Conservation (phyloP, 2,329 filamentous ascomycete genomes). For the Didymella pinodella region DNA sequence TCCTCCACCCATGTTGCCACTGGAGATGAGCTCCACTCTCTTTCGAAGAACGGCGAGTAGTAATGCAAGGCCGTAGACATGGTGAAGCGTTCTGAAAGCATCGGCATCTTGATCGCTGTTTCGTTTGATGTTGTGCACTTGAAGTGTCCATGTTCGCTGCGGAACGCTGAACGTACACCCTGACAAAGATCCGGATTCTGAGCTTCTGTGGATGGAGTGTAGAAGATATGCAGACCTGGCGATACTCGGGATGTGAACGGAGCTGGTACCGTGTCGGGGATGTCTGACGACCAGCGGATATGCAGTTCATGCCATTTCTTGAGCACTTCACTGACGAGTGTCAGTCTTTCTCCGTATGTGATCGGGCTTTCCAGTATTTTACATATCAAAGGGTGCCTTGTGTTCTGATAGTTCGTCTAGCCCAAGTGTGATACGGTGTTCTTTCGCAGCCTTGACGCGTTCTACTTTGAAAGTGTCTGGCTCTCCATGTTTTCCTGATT, state of each 20-base stretch:
- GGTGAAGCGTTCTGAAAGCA: slow-evolving; percentile 66
- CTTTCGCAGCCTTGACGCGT: slow-evolving; percentile 71
- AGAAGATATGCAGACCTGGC: slow-evolving; percentile 83
- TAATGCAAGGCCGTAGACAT: slow-evolving; percentile 73
- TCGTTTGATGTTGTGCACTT: slow-evolving; percentile 64
- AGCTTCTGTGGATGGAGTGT: slow-evolving; percentile 64
- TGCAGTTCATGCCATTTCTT: slow-evolving; percentile 74
- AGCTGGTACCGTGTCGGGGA: slow-evolving; percentile 65
- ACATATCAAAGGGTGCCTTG: slow-evolving; percentile 26
- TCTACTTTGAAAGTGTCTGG: slow-evolving; percentile 63
- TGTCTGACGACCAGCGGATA: slow-evolving; percentile 76
- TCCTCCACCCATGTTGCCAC: neutral
- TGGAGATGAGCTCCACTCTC: slow-evolving; percentile 2
- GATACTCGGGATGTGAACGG: slow-evolving; percentile 79
- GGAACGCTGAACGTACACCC: slow-evolving; percentile 7
- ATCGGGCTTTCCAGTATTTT: neutral
- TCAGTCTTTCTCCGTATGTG: slow-evolving; percentile 2
- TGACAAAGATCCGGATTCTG: slow-evolving; percentile 25
- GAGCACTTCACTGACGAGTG: slow-evolving; percentile 63
- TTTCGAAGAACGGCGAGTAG: slow-evolving; percentile 58
- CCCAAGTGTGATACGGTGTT: slow-evolving; percentile 79
- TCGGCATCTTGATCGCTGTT: slow-evolving; percentile 68
- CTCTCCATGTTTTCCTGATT: slow-evolving; percentile 27
- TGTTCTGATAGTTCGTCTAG: slow-evolving; percentile 72
- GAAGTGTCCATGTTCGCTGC: slow-evolving; percentile 42